phyloP scores from a whole-genome alignment of 208 protist species.

The Leishmania arabica region DNA sequence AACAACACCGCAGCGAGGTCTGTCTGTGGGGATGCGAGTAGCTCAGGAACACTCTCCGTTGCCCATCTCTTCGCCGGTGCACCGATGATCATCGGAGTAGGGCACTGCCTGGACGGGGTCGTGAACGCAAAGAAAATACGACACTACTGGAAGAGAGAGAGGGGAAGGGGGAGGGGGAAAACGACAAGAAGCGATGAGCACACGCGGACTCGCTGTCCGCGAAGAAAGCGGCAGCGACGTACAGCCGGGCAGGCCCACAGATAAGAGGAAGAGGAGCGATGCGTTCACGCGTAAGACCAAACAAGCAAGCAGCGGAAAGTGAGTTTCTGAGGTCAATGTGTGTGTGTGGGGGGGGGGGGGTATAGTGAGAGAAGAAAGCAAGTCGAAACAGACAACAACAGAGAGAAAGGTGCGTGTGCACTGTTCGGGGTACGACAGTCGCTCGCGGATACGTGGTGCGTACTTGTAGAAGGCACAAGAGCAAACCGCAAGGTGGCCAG shows the following conservation, averaged over 20 bases:
- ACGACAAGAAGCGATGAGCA: not conserved
- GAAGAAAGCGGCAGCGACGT: not conserved
- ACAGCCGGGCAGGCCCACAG: not conserved
- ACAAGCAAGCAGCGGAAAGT: not conserved
- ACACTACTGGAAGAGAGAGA: not conserved
- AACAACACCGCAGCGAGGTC: constrained; percentile 19
- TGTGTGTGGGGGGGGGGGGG: not conserved
- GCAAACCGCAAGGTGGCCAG: not conserved
- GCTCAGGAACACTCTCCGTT: constrained; percentile 17
- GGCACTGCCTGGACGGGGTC: not conserved
- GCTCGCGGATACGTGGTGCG: not conserved
- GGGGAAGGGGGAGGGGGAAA: not conserved
- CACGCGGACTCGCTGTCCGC: not conserved
- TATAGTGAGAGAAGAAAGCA: not conserved
- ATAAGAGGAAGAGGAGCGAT: not conserved
- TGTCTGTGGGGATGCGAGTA: constrained; percentile 6
- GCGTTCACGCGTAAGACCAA: too few species aligned
- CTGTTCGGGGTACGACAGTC: not conserved
- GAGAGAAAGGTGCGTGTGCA: not conserved
- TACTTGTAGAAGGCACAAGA: not conserved
- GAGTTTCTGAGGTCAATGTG: not conserved
- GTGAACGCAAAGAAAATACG: not conserved
- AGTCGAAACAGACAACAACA: not conserved
- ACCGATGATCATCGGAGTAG: constrained; percentile 5
- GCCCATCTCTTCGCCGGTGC: constrained; percentile 11